Conservation (phyloP, 257 asterid species). For the Capsicum rhomboideum region DNA sequence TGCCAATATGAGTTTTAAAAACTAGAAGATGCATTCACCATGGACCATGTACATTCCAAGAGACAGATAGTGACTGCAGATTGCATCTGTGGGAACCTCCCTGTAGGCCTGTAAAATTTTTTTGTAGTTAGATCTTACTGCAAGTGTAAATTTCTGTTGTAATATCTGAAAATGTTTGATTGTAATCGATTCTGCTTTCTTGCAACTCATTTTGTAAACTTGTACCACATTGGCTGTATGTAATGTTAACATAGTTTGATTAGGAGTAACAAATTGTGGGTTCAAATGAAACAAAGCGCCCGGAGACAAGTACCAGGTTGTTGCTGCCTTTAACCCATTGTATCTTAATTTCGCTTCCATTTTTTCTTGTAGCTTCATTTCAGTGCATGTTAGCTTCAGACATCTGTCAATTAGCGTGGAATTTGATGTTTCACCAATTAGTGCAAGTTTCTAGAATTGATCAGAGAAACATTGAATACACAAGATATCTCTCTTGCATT, state of each 20-base stretch:
- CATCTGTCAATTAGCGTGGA: neutral
- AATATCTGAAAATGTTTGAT: neutral
- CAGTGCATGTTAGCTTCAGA: neutral
- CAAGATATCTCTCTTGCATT: neutral
- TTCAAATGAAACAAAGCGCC: neutral
- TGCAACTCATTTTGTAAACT: neutral
- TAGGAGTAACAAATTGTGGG: neutral
- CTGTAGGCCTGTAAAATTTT: neutral
- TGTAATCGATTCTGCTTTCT: neutral
- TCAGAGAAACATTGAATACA: neutral
- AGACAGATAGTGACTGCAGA: neutral
- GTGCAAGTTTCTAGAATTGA: neutral
- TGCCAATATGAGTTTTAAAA: neutral
- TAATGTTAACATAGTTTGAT: neutral
- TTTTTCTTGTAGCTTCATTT: neutral
- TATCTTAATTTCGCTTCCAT: neutral
- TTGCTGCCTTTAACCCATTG: neutral
- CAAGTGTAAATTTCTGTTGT: conserved; percentile 1
- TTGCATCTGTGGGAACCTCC: neutral
- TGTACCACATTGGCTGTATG: neutral
- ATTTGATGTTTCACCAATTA: neutral
- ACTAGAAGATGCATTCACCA: neutral
- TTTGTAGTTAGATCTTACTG: neutral
- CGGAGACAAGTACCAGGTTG: neutral
- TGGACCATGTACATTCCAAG: neutral